Conservation (phyloP, 257 asterid genomes). For the Lantana camara region DNA sequence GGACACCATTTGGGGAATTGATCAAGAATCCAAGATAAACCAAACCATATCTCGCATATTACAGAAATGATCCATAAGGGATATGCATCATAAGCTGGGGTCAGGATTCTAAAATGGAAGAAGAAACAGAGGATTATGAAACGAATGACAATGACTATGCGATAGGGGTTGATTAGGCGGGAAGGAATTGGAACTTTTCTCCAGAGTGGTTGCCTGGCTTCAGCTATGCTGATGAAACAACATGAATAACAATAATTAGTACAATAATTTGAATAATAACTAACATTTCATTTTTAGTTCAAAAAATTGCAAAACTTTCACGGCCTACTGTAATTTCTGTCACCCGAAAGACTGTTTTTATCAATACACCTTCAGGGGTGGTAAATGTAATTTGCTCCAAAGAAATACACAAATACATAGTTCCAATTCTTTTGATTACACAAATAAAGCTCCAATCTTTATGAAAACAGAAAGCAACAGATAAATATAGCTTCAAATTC, state of each 20-base stretch:
- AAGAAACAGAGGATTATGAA: conserved; percentile 62
- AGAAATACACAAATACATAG: neutral
- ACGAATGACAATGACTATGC: conserved; percentile 73
- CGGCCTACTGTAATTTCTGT: too few species aligned
- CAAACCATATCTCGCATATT: conserved; percentile 88
- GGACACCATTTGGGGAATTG: conserved; percentile 91
- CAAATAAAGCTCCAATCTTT: neutral
- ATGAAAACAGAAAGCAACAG: neutral
- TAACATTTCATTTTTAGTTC: too few species aligned
- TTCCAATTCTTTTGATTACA: too few species aligned
- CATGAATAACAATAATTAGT: conserved; percentile 7
- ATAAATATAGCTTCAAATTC: neutral
- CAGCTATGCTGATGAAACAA: conserved; percentile 59
- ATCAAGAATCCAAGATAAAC: conserved; percentile 82
- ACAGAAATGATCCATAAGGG: conserved; percentile 82
- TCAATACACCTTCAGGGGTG: too few species aligned
- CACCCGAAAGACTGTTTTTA: too few species aligned
- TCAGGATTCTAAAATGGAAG: conserved; percentile 72
- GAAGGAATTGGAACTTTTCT: conserved; percentile 77
- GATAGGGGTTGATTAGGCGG: conserved; percentile 75
- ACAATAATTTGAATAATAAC: neutral
- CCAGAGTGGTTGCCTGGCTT: conserved; percentile 88
- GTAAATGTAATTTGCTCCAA: too few species aligned
- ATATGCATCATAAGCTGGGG: conserved; percentile 79
- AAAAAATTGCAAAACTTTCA: too few species aligned